Evolutionary conservation across 805 yeast species (phyloP).

Genomic region (Starmerella roubikii): DNA sequence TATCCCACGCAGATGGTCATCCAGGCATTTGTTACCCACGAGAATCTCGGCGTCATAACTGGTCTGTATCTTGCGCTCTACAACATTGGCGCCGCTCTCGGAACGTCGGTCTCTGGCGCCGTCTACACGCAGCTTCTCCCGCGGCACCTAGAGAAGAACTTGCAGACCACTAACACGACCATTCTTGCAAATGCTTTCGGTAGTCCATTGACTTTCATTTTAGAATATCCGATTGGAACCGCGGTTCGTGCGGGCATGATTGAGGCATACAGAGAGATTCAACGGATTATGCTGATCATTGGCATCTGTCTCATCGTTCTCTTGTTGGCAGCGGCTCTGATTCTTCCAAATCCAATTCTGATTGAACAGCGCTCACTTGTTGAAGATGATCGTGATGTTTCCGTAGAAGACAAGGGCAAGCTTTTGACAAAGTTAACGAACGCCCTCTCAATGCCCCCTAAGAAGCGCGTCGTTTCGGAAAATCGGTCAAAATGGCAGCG

Average conservation of each 20-base stretch:
- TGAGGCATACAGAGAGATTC: conserved; percentile 44
- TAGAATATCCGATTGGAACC: conserved; percentile 45
- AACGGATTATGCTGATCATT: conserved; percentile 42
- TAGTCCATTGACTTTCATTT: conserved; percentile 39
- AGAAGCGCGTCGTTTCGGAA: conserved; percentile 2
- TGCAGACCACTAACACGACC: conserved; percentile 26
- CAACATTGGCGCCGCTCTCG: conserved; percentile 51
- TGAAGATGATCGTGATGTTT: conserved; percentile 12
- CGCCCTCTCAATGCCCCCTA: conserved; percentile 9
- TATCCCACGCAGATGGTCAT: conserved; percentile 50
- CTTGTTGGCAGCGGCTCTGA: conserved; percentile 34
- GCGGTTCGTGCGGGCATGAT: conserved; percentile 47
- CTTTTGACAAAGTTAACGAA: not conserved
- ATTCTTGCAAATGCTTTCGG: conserved; percentile 38
- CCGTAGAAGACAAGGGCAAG: not conserved
- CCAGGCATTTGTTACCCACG: conserved; percentile 46
- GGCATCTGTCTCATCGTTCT: conserved; percentile 43
- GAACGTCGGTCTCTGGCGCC: conserved; percentile 53
- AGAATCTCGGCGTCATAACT: conserved; percentile 48
- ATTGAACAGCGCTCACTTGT: conserved; percentile 20
- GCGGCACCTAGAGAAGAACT: conserved; percentile 28
- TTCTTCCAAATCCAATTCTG: conserved; percentile 42
- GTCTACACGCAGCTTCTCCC: conserved; percentile 54
- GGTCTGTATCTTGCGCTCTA: conserved; percentile 45
- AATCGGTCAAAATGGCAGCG: conserved; percentile 7